phyloP scores from a whole-genome alignment of 257 asterid species.

The Rhazya stricta region DNA sequence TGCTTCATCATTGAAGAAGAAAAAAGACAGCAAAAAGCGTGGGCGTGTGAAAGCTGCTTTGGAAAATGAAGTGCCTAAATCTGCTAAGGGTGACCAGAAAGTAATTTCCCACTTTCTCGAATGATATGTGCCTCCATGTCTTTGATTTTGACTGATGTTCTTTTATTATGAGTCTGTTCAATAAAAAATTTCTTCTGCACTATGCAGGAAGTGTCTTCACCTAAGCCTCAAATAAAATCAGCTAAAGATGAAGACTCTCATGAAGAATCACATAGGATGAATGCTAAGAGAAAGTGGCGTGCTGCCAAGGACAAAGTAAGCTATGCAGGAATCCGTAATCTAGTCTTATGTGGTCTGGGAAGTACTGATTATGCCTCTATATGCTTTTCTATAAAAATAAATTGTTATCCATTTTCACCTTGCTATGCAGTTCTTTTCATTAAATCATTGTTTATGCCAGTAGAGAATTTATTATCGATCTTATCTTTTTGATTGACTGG shows the following conservation, averaged over 20 bases:
- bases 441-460: not conserved
- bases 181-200: constrained; percentile 14
- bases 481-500: not conserved
- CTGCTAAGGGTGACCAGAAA: constrained; percentile 40
- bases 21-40: constrained; percentile 42
- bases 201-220: constrained; percentile 42
- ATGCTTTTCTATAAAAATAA: not conserved
- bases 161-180: constrained; percentile 1
- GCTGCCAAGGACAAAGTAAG: constrained; percentile 55
- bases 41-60: constrained; percentile 42
- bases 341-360: not conserved
- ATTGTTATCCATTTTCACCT: not conserved
- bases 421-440: not conserved
- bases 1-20: constrained; percentile 37
- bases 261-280: constrained; percentile 49
- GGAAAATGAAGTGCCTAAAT: constrained; percentile 38
- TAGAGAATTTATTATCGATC: no score
- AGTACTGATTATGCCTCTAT: not conserved
- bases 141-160: constrained; percentile 10
- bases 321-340: not conserved
- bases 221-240: constrained; percentile 47
- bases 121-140: constrained; percentile 5
- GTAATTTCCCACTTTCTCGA: constrained; percentile 26
- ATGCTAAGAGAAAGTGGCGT: constrained; percentile 61
- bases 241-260: constrained; percentile 34